Evolutionary conservation across 1,139 yeast genomes (phyloP), one percentile per base, ranked within the genome.

Genomic region (Pichia sp.): DNA sequence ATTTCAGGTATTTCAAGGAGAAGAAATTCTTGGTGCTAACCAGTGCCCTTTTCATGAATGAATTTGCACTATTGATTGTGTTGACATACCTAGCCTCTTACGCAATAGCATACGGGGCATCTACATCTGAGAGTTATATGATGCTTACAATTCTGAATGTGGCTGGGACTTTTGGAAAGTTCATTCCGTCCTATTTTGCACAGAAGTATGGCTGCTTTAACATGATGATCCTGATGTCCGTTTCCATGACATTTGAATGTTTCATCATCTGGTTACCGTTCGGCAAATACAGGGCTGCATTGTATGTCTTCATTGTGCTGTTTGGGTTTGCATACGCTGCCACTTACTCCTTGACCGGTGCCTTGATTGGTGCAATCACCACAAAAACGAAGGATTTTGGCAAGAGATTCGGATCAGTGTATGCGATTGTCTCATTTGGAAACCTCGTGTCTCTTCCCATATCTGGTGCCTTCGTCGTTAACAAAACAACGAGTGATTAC

Each of bases 351-450:
- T 51, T 65, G 7, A 60, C 65, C 1, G 65, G 66, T 26, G 78
- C 75, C 0, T 74, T 82, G 55, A 72, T 79, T 49, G 81, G 83
- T 1, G 87, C 84, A 62, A 80, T 85, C 30, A 80, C 88, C 41
- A 75, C 74, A 48, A 57, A 52, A 28, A 80, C 85, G 1, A 80
- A 80, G 43, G 79, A 77, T 53, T 85, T 83, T 61, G 91, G 91
- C 39, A 82, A 78, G 62, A 74, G 87, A 26, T 85, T 83, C 61
- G 87, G 91, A 0, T 82, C 87, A 0, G 75, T 84, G 64, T 85
- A 85, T 64, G 81, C 82, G 58, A 73, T 82, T 50, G 82, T 83
- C 41, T 77, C 87, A 10, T 78, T 83, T 60, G 80, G 80, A 37
- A 78, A 80, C 12, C 67, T 85, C 41, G 73, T 76, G 0, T 76